Conservation (phyloP, 2,329 filamentous ascomycete genomes). For the Calonectria multiphialidica region DNA sequence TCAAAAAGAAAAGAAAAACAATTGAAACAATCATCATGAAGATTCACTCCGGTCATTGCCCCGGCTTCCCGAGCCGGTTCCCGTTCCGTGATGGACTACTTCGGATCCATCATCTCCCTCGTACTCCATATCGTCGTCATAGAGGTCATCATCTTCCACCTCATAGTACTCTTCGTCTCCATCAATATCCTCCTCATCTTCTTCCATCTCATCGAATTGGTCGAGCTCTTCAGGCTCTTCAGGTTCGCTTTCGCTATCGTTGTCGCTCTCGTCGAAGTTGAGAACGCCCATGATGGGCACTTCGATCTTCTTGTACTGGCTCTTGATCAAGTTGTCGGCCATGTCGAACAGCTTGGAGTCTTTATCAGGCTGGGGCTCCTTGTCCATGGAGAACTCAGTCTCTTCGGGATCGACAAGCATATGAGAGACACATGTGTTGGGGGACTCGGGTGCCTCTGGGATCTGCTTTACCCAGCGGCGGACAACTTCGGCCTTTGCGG, state of each 20-base stretch:
- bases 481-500: constrained; percentile 55
- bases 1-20: constrained; percentile 6
- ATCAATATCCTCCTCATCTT: constrained; percentile 39
- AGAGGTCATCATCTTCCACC: constrained; percentile 44
- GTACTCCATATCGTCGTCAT: constrained; percentile 39
- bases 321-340: constrained; percentile 61
- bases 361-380: constrained; percentile 53
- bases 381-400: constrained; percentile 55
- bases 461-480: constrained; percentile 58
- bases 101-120: constrained; percentile 43
- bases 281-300: constrained; percentile 59
- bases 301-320: constrained; percentile 59
- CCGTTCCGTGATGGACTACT: constrained; percentile 43
- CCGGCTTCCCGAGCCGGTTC: constrained; percentile 44
- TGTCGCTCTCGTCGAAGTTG: constrained; percentile 59
- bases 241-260: constrained; percentile 52
- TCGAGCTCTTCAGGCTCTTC: constrained; percentile 44
- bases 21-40: constrained; percentile 36
- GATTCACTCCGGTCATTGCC: constrained; percentile 41
- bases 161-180: constrained; percentile 44
- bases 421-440: constrained; percentile 43
- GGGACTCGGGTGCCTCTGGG: constrained; percentile 49
- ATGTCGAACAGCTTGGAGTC: constrained; percentile 58
- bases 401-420: constrained; percentile 52
- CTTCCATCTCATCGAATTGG: constrained; percentile 44